Evolutionary conservation across 2,329 filamentous ascomycete species (phyloP).

Genomic region (Aspergillus eucalypticola): DNA sequence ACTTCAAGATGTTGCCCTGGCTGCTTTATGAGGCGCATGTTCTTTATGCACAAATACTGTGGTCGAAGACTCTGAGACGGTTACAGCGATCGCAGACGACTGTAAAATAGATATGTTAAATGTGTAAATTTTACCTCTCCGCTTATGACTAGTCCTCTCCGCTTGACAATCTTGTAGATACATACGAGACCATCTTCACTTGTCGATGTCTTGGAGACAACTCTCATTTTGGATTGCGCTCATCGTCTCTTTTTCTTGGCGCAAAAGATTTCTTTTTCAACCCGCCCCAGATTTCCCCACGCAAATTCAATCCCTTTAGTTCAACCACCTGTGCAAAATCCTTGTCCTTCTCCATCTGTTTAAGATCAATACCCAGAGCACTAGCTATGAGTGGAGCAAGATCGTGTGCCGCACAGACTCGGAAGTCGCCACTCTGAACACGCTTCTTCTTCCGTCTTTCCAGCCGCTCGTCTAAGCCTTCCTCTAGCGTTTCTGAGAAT

Average conservation of each 20-base stretch:
- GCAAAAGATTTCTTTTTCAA: conserved; percentile 5
- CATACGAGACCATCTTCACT: too few relatives aligned
- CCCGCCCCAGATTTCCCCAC: conserved; percentile 1
- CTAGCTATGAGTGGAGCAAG: conserved; percentile 32
- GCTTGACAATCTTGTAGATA: too few relatives aligned
- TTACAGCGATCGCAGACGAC: background rate
- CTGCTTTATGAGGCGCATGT: conserved; percentile 15
- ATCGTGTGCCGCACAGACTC: conserved; percentile 40
- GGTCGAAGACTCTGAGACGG: background rate
- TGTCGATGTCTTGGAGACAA: too few relatives aligned
- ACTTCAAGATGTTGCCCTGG: conserved; percentile 14
- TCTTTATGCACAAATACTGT: conserved; percentile 13
- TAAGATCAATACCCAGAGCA: conserved; percentile 28
- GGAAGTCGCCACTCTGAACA: conserved; percentile 29
- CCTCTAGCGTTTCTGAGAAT: conserved; percentile 20
- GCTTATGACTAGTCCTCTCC: background rate
- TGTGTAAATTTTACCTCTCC: background rate
- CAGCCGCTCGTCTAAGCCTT: conserved; percentile 23
- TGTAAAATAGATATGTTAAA: too few relatives aligned
- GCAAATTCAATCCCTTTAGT: conserved; percentile 9
- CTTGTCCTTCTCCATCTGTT: conserved; percentile 28
- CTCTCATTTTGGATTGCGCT: too few relatives aligned
- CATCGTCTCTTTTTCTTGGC: background rate
- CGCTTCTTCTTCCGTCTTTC: conserved; percentile 33
- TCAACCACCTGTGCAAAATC: conserved; percentile 16